Conservation (phyloP, 805 yeast species). For the Sugiyamaella lignohabitans region DNA sequence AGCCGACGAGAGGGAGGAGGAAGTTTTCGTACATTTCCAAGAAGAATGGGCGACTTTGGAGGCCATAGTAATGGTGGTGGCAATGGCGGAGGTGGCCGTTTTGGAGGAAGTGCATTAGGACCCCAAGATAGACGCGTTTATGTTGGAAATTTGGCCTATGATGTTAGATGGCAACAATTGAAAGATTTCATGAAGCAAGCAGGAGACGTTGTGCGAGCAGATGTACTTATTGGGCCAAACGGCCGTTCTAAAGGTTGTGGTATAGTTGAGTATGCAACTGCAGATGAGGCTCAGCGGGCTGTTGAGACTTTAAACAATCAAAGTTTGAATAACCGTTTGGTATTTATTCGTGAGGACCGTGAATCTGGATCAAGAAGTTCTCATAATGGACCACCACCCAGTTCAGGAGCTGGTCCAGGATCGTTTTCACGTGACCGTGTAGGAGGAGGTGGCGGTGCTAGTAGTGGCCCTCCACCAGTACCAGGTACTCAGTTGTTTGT, state of each 20-base stretch:
- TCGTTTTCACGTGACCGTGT: not conserved
- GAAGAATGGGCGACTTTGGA: not conserved
- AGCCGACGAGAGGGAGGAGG: not conserved
- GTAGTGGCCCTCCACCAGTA: conserved; percentile 18
- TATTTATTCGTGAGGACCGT: conserved; percentile 82
- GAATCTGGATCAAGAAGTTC: conserved; percentile 25
- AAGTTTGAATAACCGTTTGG: conserved; percentile 62
- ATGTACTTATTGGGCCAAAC: conserved; percentile 70
- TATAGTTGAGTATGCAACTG: conserved; percentile 71
- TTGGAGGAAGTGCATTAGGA: not conserved
- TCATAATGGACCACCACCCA: conserved; percentile 1
- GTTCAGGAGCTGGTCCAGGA: not conserved
- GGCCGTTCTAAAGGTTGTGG: conserved; percentile 52
- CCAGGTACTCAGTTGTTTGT: conserved; percentile 45
- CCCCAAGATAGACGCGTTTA: conserved; percentile 30
- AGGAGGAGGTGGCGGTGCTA: conserved; percentile 4
- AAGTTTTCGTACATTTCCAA: not conserved
- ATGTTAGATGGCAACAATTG: conserved; percentile 34
- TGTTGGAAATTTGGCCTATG: conserved; percentile 38
- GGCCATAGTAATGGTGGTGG: not conserved
- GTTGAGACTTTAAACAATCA: conserved; percentile 63
- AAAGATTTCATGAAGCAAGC: conserved; percentile 37
- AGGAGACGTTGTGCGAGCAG: conserved; percentile 72
- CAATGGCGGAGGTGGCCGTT: not conserved
- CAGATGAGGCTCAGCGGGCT: conserved; percentile 63